Evolutionary conservation across 164 flowering plant species (phyloP), one percentile per base, ranked within the genome.

Genomic region (Protea cynaroides): DNA sequence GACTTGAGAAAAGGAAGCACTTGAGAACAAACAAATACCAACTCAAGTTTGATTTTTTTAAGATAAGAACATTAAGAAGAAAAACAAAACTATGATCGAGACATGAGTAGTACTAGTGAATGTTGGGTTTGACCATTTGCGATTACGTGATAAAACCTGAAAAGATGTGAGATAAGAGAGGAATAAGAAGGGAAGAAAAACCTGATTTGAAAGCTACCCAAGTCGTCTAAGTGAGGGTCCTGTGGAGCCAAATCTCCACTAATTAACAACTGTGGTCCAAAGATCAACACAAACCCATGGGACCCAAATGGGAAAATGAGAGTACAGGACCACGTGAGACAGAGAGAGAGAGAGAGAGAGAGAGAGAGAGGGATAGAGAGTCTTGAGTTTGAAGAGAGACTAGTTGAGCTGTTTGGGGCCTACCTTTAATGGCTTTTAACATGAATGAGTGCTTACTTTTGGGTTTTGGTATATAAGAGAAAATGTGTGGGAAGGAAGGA

Each of bases 361-460:
- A 67, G 78, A 59, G 62, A 55, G 49, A 58, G 59, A 21, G 51
- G 36, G 21, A 3, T 21, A 38, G 65, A 57, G 46, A 40, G 46
- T 40, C 46, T 40, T 40, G 46, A 40, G 46, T 40, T 40, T 40
- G 13, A 40, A 40, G 46, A 40, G 46, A 14, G 66, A n/a, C 25
- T 59, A 53, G 74, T 61, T 65, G 17, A 18, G 4, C 18, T 14
- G 52, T 18, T 0, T 49, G 52, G 80, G 84, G 61, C 79, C 85
- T 69, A 72, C 77, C 58, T 60, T 59, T 21, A 67, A 21, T 56
- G 75, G 74, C 71, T 78, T 85, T 81, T 75, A 76, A 75, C 78
- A 73, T 65, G 72, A 44, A 78, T 80, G 82, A 83, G 85, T 80
- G 89, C 84, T 69, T 76, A 70, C 84, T 81, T 82, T 80, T 71